Evolutionary conservation across 164 flowering plant genomes (phyloP), one percentile per base, ranked within the genome.

Genomic region (Nymphaea thermarum): DNA sequence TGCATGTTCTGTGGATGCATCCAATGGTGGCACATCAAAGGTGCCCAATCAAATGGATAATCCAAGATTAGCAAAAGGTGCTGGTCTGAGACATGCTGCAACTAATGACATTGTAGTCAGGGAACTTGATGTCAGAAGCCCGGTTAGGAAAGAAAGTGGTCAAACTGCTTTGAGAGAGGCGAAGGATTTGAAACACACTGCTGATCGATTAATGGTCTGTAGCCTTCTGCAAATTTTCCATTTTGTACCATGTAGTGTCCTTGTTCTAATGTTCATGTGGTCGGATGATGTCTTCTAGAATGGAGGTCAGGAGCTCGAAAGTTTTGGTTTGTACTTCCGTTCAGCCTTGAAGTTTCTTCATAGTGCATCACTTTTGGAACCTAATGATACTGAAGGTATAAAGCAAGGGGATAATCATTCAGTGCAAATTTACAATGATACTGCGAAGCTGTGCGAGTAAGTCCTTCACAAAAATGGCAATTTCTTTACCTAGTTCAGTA

Each of bases 321-420:
- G 87, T 62, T 83, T 81, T 6, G 80, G 80, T 59, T 70, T 87
- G 55, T 95, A 90, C 78, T 90, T 95, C 70, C 80, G 87, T 78
- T 94, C 99, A 62, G 90, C 91, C n/a, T 83, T 95, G 66, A 89
- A 95, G 75, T 95, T 95, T 78, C 94, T 95, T 70, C 81, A 85
- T 72, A 93, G 83, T 43, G 96, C 98, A 15, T 90, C 89, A 65
- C 71, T 87, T 43, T 76, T 87, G 55, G 99, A 92, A 77, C 77
- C 81, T 60, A 63, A 80, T 71, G 73, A 77, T 77, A 76, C 36
- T 72, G 97, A 86, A 73, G 80, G 75, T 75, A 71, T 82, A 61
- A 90, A 82, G 68, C 83, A 82, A 66, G 82, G 80, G 68, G 97
- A 91, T n/a, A 72, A 75, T 62, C 92, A 82, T 71, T 81, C 88